Evolutionary conservation across 768 basidiomycete species (phyloP), one percentile per base, ranked within the genome.

Genomic region (Pleurotus ostreatus): DNA sequence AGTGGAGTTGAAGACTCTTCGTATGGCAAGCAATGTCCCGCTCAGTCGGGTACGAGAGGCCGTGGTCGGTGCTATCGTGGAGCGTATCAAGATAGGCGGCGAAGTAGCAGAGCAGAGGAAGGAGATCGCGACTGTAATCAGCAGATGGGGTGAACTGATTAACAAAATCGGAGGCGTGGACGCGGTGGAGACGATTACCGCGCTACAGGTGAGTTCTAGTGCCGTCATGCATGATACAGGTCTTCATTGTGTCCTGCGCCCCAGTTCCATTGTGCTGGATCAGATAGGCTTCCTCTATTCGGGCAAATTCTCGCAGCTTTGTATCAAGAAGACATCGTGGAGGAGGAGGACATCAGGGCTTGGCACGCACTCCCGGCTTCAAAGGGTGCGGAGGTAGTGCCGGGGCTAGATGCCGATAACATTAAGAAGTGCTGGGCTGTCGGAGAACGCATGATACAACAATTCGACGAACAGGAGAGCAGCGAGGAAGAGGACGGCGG

Each of bases 11-110:
- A 94, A 96, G 74, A 97, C 96, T 44, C 81, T 99, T 45, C 89
- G 95, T 48, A 96, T 98, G 92, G 93, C 94, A 37, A 91, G 88
- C 64, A 98, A 98, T 64, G 96, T 98, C 23, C 82, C 91, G 9
- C 78, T 97, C 16, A 81, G 80, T n/a, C 78, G 85, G 49, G 94
- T 97, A 13, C 80, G 90, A 51, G 89, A 94, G 69, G 89, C 89
- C 13, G 92, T 98, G n/a, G 78, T 98, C 38, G 79, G 79, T n/a
- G 89, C 85, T 39, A 78, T 98, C 57, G 85, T 96, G 55, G 83
- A 85, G 57, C 80, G 81, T 57, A 86, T 94, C 46, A 74, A 74
- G 48, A 71, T 92, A 41, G 80, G 81, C 2, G 81, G 77, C 2
- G 82, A 81, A 30, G 74, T 78, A 0, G 69, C 68, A 2, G 75